These are phyloP conservation scores for Pholiota conissans DNA, from an alignment of 768 basidiomycete genomes.

Conservation along the genomic window DNA sequence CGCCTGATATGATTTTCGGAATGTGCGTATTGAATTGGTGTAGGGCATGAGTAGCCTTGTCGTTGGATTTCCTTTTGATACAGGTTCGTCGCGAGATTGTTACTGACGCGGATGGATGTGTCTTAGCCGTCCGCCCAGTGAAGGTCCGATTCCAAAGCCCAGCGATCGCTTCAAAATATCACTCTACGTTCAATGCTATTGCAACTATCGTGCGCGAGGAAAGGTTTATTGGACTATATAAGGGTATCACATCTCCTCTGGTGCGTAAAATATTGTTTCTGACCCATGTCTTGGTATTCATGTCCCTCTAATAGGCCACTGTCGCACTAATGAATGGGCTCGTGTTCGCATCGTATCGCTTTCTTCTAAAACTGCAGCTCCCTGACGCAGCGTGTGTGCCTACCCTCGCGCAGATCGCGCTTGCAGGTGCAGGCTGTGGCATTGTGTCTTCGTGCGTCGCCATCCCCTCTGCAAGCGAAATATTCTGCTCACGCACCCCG, in stretches of 20 bases:
- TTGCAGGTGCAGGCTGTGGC: constrained; percentile 83
- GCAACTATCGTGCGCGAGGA: constrained; percentile 71
- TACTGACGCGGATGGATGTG: neutral
- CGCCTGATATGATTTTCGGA: neutral
- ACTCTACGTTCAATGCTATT: constrained; percentile 65
- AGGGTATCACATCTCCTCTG: constrained; percentile 80
- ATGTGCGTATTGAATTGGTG: neutral
- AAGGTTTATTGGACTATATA: constrained; percentile 64
- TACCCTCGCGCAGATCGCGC: constrained; percentile 65
- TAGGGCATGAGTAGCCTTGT: constrained; percentile 66
- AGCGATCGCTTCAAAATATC: constrained; percentile 53
- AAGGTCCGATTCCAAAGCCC: constrained; percentile 83
- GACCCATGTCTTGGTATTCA: neutral
- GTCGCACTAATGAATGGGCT: constrained; percentile 82
- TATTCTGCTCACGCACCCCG: neutral
- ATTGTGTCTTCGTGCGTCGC: constrained; percentile 71
- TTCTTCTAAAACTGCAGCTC: constrained; percentile 70
- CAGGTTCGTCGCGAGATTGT: constrained; percentile 19
- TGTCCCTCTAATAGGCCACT: constrained; percentile 44
- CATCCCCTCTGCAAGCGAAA: neutral
- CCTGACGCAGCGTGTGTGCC: constrained; percentile 48
- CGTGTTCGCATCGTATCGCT: constrained; percentile 83
- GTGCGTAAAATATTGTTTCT: constrained; percentile 35
- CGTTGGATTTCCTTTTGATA: constrained; percentile 81
- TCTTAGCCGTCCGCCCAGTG: constrained; percentile 41